Evolutionary conservation across 2,329 filamentous ascomycete species (phyloP).

Genomic region (Fusarium goolgardi): DNA sequence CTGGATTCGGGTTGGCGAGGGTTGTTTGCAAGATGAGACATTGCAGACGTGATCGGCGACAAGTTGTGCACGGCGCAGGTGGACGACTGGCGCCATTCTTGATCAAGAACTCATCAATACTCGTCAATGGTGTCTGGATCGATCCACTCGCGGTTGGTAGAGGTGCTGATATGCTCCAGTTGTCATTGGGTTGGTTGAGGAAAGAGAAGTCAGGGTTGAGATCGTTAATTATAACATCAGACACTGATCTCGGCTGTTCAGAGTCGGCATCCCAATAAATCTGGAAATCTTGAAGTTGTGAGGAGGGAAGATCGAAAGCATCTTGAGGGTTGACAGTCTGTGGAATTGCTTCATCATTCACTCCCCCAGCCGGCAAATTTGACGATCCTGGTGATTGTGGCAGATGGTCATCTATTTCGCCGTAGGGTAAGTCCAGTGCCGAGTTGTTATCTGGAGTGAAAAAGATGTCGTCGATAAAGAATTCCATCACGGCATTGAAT

Average conservation of each 20-base stretch:
- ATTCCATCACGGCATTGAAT: slow-evolving; percentile 25
- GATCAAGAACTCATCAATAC: slow-evolving; percentile 54
- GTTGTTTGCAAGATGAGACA: slow-evolving; percentile 62
- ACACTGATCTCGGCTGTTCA: slow-evolving; percentile 28
- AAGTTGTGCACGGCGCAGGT: slow-evolving; percentile 58
- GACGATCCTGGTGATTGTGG: slow-evolving; percentile 31
- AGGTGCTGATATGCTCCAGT: slow-evolving; percentile 26
- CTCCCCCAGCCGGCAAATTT: slow-evolving; percentile 14
- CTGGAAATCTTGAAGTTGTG: background rate
- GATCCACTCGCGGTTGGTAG: slow-evolving; percentile 3
- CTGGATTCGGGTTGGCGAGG: slow-evolving; percentile 60
- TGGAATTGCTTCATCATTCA: background rate
- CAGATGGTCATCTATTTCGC: slow-evolving; percentile 24
- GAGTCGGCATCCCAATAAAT: slow-evolving; percentile 43
- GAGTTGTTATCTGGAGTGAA: slow-evolving; percentile 36
- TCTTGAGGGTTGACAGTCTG: slow-evolving; percentile 24
- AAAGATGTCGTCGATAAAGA: slow-evolving; percentile 43
- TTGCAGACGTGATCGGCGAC: slow-evolving; percentile 58
- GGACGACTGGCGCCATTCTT: slow-evolving; percentile 58
- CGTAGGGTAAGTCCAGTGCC: slow-evolving; percentile 33
- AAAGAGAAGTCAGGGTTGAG: slow-evolving; percentile 37
- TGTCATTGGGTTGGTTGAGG: slow-evolving; percentile 28
- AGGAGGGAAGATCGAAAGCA: background rate
- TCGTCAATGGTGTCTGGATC: slow-evolving; percentile 30
- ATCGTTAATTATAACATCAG: background rate